These are phyloP conservation scores for Cyclocybe aegerita DNA, from an alignment of 768 basidiomycete species.

Conservation along the genomic window DNA sequence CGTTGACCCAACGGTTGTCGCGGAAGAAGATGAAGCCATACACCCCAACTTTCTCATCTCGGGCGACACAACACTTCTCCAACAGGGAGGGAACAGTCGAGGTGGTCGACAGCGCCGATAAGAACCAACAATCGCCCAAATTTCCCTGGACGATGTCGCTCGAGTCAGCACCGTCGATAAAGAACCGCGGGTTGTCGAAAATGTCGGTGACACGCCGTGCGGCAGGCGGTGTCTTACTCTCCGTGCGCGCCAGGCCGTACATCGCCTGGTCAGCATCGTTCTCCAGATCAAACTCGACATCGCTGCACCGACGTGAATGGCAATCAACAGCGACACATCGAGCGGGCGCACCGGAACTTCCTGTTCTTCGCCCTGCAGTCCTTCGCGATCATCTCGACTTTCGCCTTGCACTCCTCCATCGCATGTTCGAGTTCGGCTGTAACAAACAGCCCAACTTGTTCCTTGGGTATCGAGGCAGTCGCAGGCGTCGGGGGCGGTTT, in stretches of 20 bases:
- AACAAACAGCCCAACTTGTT: too few relatives aligned
- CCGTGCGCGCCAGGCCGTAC: slow-evolving; percentile 28
- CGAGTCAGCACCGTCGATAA: slow-evolving; percentile 23
- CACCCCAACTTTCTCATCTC: slow-evolving; percentile 46
- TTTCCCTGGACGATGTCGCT: slow-evolving; percentile 50
- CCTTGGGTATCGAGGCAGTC: too few relatives aligned
- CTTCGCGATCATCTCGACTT: slow-evolving; percentile 42
- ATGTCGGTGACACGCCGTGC: slow-evolving; percentile 49
- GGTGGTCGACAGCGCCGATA: slow-evolving; percentile 48
- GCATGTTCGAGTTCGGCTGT: too few relatives aligned
- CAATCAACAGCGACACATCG: too few relatives aligned
- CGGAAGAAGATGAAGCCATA: slow-evolving; percentile 54
- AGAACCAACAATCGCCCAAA: slow-evolving; percentile 54
- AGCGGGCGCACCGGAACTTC: slow-evolving; percentile 49
- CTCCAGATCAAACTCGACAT: slow-evolving; percentile 51
- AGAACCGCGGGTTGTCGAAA: slow-evolving; percentile 49
- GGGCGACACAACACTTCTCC: slow-evolving; percentile 48
- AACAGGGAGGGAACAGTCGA: slow-evolving; percentile 39
- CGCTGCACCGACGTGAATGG: slow-evolving; percentile 25
- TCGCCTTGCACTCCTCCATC: slow-evolving; percentile 35
- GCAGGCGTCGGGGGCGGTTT: too few relatives aligned
- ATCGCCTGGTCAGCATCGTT: slow-evolving; percentile 39
- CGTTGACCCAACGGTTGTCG: slow-evolving; percentile 42
- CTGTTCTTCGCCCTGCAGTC: slow-evolving; percentile 48
- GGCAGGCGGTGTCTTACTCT: slow-evolving; percentile 28